Evolutionary conservation across 1,139 yeast genomes (phyloP).

Genomic region (Dujonia santamariae): DNA sequence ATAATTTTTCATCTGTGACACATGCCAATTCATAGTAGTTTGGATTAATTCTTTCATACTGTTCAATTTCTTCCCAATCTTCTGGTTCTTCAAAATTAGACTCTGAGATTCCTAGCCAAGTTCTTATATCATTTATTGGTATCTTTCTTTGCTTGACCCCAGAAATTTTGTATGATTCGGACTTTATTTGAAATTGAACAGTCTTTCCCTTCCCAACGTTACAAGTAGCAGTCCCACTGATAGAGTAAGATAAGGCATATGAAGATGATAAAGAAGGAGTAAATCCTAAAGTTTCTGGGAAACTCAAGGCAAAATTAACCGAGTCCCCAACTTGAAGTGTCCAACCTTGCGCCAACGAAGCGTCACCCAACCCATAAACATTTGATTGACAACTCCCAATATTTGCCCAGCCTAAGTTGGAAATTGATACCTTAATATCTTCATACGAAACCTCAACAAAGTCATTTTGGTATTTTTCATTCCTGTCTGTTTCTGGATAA

Average conservation of each 20-base stretch:
- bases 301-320: constrained; percentile 12
- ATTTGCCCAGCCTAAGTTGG: constrained; percentile 11
- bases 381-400: constrained; percentile 13
- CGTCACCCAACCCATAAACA: constrained; percentile 6
- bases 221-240: constrained; percentile 22
- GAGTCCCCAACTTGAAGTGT: constrained; percentile 16
- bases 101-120: not conserved
- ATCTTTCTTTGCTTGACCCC: constrained; percentile 17
- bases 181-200: constrained; percentile 22
- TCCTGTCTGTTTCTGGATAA: constrained; percentile 6
- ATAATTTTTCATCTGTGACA: constrained; percentile 18
- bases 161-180: constrained; percentile 13
- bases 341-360: constrained; percentile 24
- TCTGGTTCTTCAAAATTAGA: constrained; percentile 12
- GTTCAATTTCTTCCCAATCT: constrained; percentile 17
- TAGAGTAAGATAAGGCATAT: constrained; percentile 9
- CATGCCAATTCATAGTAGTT: constrained; percentile 22
- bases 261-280: constrained; percentile 15
- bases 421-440: constrained; percentile 10
- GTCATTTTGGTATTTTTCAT: constrained; percentile 7
- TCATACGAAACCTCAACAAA: constrained; percentile 16
- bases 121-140: constrained; percentile 8
- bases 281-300: constrained; percentile 15
- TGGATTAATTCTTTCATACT: constrained; percentile 13
- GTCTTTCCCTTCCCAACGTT: constrained; percentile 17